Evolutionary conservation across 2,329 filamentous ascomycete genomes (phyloP), one percentile per base, ranked within the genome.

Genomic region (Phoma sp.): DNA sequence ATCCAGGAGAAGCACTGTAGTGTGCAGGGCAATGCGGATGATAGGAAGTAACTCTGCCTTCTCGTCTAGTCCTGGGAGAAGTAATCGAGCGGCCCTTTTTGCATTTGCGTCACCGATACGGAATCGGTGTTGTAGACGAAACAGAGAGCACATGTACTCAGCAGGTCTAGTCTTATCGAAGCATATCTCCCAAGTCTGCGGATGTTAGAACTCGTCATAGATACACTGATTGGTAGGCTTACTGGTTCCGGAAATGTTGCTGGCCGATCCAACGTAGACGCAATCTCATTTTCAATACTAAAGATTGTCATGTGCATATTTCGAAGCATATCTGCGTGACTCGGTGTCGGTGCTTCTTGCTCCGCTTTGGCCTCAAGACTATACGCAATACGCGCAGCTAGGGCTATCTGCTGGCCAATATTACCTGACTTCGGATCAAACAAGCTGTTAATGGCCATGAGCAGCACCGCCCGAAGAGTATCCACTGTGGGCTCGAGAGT

Each of bases 261-360:
- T 24, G 71, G 71, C 29, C 72, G 56, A 38, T 74, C 72, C 2
- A 74, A 55, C 4, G 69, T 68, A 4, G 71, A 70, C 1, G 71
- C 70, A 33, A 73, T 59, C 40, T 73, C 69, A 40, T 74, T 74
- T 32, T 74, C 72, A 2, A 74, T 59, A 40, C 66, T 66, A 45
- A 71, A 74, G 11, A 75, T 72, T 22, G 71, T 68, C 55, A 66
- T 67, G 22, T 73, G 69, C 68, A 74, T 73, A 14, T 66, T 65
- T 7, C 58, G 59, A 11, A 74, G 55, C 50, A 67, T 55, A 14
- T 60, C 52, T 1, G 57, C 37, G 8, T 72, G 66, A 4, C 57
- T 59, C 8, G 62, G 55, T 7, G 54, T 57, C 18, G 67, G 48
- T n/a, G 69, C 70, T 23, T 70, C 68, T 36, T 60, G 23, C 13